These are phyloP conservation scores for Daedaleopsis sinensis DNA, from an alignment of 768 basidiomycete genomes.

Conservation along the genomic window DNA sequence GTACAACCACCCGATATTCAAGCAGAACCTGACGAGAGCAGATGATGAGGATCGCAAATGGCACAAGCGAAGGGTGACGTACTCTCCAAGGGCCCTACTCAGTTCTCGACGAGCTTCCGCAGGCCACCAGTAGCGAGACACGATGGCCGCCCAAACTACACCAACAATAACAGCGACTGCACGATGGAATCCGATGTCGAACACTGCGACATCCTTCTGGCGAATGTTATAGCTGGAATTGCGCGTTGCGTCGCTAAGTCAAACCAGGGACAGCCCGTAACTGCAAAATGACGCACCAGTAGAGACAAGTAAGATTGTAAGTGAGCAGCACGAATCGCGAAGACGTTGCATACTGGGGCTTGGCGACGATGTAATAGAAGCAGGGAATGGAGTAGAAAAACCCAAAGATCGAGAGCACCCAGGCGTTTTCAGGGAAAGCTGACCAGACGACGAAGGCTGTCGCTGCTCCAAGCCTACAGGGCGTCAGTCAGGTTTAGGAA, in stretches of 20 bases:
- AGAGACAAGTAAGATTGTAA: slow-evolving; percentile 83
- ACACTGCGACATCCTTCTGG: slow-evolving; percentile 59
- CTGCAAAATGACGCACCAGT: slow-evolving; percentile 32
- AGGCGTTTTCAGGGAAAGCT: slow-evolving; percentile 73
- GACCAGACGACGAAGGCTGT: slow-evolving; percentile 75
- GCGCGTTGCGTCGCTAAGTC: background rate
- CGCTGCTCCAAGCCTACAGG: slow-evolving; percentile 70
- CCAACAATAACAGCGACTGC: slow-evolving; percentile 82
- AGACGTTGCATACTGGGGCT: slow-evolving; percentile 74
- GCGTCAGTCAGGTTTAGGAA: slow-evolving; percentile 13
- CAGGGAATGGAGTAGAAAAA: slow-evolving; percentile 92
- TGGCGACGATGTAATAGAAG: slow-evolving; percentile 85
- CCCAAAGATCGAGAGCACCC: slow-evolving; percentile 79
- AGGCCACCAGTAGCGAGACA: slow-evolving; percentile 95
- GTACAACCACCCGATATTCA: slow-evolving; percentile 95
- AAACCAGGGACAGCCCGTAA: too few relatives aligned
- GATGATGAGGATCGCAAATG: background rate
- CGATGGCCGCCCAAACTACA: slow-evolving; percentile 86
- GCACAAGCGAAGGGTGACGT: slow-evolving; percentile 27
- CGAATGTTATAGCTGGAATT: slow-evolving; percentile 76
- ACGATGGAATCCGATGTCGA: slow-evolving; percentile 75
- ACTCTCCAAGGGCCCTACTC: slow-evolving; percentile 87
- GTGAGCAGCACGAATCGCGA: slow-evolving; percentile 84
- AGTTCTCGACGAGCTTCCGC: slow-evolving; percentile 90
- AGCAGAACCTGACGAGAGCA: slow-evolving; percentile 67